Evolutionary conservation across 1,139 yeast genomes (phyloP), one percentile per base, ranked within the genome.

Genomic region (Meyerozyma smithsonii): DNA sequence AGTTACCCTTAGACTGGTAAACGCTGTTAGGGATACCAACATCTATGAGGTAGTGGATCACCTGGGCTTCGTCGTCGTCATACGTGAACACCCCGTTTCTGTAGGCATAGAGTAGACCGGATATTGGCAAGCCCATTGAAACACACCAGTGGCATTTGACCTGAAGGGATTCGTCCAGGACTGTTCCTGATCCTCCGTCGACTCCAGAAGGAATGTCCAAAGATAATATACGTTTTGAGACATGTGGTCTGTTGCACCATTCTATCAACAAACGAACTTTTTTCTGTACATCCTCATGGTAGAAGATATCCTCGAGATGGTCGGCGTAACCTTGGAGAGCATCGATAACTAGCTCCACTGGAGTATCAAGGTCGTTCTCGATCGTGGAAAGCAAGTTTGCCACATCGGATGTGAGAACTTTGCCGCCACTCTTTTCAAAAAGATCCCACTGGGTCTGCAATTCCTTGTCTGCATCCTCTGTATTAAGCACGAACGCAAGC

Each of bases 281-380:
- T 21, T 64, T 55, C 30, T 41, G 44, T 42, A 77, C 83, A 7
- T 56, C 50, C n/a, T 57, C 60, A 26, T 56, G 52, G 47, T 66
- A 69, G 49, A 64, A 69, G 12, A 69, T 56, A 46, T 71, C 76
- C 38, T 72, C 78, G 39, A 87, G 61, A 44, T 79, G 85, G 36
- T 79, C 78, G 51, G 86, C 95, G 48, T 79, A 85, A 1, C 96
- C 96, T 58, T 86, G 89, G 48, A 88, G 66, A 0, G 89, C 94
- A 58, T 88, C 97, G 24, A 88, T 55, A 11, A 88, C 74, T 41
- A 88, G 66, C 55, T 87, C 95, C 14, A 84, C 79, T 0, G 95
- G 95, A 0, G 88, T 77, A 38, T 83, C 84, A 36, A 81, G 63
- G 44, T 74, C 75, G 39, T 67, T 55, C 39, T 61, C 55, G 23